Base-by-base conservation (phyloP, 2,329 filamentous ascomycete genomes). In the Zasmidium angulare region DNA sequence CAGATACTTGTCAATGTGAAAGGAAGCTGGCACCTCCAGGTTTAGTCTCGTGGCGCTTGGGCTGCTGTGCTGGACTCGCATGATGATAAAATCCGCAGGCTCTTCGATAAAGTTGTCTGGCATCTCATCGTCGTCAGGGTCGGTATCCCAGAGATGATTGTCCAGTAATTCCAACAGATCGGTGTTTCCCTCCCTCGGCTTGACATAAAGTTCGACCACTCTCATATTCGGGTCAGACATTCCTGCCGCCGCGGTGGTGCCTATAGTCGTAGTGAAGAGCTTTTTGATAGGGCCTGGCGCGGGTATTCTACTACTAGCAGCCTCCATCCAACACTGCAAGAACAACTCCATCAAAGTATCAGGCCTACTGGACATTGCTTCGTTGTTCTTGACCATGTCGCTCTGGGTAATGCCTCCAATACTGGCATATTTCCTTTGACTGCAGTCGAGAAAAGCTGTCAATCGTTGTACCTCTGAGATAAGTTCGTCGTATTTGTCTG, bases 1-100 rank as follows among this genome's bases (percentile, higher is more conserved):
- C 49, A 86, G 74, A 68, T 88, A 88, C 49, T 85, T 79, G 71
- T 88, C 86, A 3, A 82, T 78, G 63, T 84, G 86, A 66, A 85
- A 80, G 1, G 77, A 75, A 1, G 78, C 69, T 2, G 84, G 84
- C 19, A 86, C 76, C 4, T 79, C 80, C 47, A 86, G 71, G 24
- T 78, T 75, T 22, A 82, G 65, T 29, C 71, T 66, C 20, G 62
- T 59, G 36, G 68, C 24, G 64, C 67, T 46, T 68, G 70, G 63
- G 36, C 66, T 73, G 29, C 72, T 72, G 26, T 78, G 67, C 66
- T 75, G 66, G 63, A 70, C 65, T 72, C 68, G 73, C 75, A 87
- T 76, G 10, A 82, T 79, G n/a, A 88, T 72, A 20, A 87, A 76
- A 23, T 85, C 82, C 14, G 81, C 83, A 31, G 80, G 72, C 20